phyloP scores from a whole-genome alignment of 2,329 filamentous ascomycete genomes.

The Tolypocladium album region DNA sequence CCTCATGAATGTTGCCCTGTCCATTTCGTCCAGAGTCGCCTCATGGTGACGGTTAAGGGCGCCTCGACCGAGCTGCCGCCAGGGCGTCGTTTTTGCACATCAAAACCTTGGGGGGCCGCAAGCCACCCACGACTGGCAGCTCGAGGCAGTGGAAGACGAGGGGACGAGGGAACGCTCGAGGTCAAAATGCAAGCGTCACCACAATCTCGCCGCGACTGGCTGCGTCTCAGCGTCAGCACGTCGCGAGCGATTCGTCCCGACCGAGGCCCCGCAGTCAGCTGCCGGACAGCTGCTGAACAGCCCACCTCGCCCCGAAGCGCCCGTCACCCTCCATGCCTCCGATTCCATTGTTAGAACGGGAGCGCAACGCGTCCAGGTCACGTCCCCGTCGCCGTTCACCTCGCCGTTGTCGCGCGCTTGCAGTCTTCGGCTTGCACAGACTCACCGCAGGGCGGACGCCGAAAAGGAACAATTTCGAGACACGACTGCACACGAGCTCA shows the following conservation, averaged over 20 bases:
- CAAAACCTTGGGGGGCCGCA: background rate
- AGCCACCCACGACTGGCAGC: background rate
- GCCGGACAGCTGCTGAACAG: background rate
- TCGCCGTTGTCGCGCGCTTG: background rate
- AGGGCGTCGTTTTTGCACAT: background rate
- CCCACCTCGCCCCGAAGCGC: background rate
- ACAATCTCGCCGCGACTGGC: background rate
- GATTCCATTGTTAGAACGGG: background rate
- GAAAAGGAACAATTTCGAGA: background rate
- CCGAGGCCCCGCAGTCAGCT: too few species aligned
- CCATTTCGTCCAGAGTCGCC: background rate
- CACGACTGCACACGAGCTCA: background rate
- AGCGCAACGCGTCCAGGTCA: background rate
- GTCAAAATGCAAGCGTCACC: background rate
- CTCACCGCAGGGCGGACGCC: background rate
- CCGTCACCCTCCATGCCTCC: background rate
- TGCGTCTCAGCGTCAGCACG: background rate
- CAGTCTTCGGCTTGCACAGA: background rate
- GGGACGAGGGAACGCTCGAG: background rate
- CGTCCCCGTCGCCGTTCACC: background rate
- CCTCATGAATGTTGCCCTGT: background rate
- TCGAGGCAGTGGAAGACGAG: background rate
- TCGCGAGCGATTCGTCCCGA: background rate
- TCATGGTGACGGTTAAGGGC: background rate
- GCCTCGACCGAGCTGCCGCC: background rate